Percentiles rank a stretch among this genome's conserved stretches.
Evolutionary conservation across 768 basidiomycete genomes (phyloP).

Genomic region (Hygrocybe punicea): DNA sequence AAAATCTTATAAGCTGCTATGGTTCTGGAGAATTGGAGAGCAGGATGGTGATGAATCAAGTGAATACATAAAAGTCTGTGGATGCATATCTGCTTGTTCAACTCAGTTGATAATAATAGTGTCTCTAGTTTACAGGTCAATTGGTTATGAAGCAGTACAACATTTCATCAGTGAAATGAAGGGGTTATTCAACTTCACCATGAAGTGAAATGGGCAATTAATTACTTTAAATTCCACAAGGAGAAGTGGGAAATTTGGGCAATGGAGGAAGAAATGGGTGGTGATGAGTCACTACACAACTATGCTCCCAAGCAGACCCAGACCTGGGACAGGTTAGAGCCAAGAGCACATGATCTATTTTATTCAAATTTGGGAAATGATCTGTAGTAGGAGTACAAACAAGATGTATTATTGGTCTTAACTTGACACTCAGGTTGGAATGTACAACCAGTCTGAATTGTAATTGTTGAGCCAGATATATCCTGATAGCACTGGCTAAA

Average conservation of each 20-base stretch:
- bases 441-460: no score
- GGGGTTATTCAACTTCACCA: constrained; percentile 13
- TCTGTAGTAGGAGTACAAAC: no score
- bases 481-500: no score
- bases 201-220: constrained; percentile 18
- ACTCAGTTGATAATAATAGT: background rate
- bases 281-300: background rate
- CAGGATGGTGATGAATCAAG: background rate
- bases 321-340: no score
- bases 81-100: background rate
- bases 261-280: background rate
- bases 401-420: no score
- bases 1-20: background rate
- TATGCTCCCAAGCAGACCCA: background rate
- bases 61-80: constrained; percentile 7
- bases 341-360: no score
- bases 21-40: constrained; percentile 6
- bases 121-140: constrained; percentile 8
- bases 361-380: no score
- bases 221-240: no score
- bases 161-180: constrained; percentile 15
- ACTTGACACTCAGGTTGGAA: no score
- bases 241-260: no score
- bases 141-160: constrained; percentile 17
- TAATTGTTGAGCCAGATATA: no score